phyloP scores from a whole-genome alignment of 169 alveolate species.

The Cryptosporidium sp. region DNA sequence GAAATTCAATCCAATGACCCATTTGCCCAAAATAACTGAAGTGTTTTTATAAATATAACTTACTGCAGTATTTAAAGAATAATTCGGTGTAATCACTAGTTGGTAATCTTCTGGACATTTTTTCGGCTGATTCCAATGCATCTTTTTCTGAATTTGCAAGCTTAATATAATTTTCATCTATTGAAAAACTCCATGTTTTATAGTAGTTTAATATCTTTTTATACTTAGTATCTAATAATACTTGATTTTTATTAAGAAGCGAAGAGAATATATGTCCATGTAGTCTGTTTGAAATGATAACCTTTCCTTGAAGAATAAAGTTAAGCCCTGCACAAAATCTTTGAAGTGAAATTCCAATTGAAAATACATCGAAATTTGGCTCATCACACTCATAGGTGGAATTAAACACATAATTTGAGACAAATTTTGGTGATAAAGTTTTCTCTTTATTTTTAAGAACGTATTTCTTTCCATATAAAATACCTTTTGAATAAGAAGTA shows the following conservation, averaged over 20 bases:
- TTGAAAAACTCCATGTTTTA: slow-evolving; percentile 62
- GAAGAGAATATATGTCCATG: slow-evolving; percentile 74
- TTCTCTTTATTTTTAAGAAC: background rate
- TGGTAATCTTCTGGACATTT: background rate
- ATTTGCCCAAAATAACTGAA: background rate
- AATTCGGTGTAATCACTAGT: background rate
- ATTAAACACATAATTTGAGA: background rate
- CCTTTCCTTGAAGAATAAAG: slow-evolving; percentile 64
- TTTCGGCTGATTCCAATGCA: slow-evolving; percentile 39
- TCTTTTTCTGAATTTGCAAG: slow-evolving; percentile 34
- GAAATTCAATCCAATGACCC: background rate
- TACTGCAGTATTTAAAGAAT: slow-evolving; percentile 19
- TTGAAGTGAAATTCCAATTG: slow-evolving; percentile 37
- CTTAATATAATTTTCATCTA: slow-evolving; percentile 11
- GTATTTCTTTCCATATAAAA: slow-evolving; percentile 13
- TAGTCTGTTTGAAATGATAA: slow-evolving; percentile 61
- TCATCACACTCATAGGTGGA: background rate
- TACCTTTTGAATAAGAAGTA: slow-evolving; percentile 30
- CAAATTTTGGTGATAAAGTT: background rate
- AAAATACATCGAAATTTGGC: slow-evolving; percentile 21
- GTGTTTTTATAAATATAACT: background rate
- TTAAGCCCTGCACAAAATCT: slow-evolving; percentile 70
- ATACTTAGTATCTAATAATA: slow-evolving; percentile 64
- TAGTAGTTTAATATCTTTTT: slow-evolving; percentile 51
- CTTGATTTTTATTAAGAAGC: slow-evolving; percentile 53